Conservation (phyloP, 805 yeast species). For the Sungouiozyma ichnusensis region DNA sequence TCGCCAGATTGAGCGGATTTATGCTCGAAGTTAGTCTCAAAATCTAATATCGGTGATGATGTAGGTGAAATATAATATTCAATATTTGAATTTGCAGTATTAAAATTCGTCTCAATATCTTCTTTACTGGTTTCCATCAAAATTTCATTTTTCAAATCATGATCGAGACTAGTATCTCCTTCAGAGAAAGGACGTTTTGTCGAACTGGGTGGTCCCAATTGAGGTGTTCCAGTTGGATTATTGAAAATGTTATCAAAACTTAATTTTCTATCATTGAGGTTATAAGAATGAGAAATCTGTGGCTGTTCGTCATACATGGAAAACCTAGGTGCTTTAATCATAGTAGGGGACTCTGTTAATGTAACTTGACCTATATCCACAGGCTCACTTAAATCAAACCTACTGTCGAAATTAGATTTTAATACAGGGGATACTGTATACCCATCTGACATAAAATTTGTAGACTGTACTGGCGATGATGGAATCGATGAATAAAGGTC, state of each 20-base stretch:
- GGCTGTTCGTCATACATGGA: not conserved
- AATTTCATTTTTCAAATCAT: not conserved
- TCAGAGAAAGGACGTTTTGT: not conserved
- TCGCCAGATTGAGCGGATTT: slow-evolving; percentile 13
- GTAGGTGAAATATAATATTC: slow-evolving; percentile 30
- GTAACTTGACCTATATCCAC: not conserved
- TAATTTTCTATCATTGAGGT: not conserved
- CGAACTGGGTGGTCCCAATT: slow-evolving; percentile 7
- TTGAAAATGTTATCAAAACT: slow-evolving; percentile 7
- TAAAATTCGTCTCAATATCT: not conserved
- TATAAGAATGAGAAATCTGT: not conserved
- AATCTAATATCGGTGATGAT: slow-evolving; percentile 36
- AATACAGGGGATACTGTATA: slow-evolving; percentile 6
- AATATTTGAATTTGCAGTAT: slow-evolving; percentile 24
- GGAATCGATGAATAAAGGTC: not conserved
- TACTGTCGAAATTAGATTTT: slow-evolving; percentile 3
- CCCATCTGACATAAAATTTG: not conserved
- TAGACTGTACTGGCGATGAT: slow-evolving; percentile 2
- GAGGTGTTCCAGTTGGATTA: slow-evolving; percentile 8
- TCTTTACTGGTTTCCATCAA: not conserved
- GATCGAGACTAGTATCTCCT: not conserved
- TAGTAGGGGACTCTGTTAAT: not conserved
- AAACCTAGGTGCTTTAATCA: not conserved
- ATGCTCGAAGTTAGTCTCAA: slow-evolving; percentile 23
- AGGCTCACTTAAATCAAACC: not conserved